Evolutionary conservation across 2,329 filamentous ascomycete genomes (phyloP).

Genomic region (Corniculantispora saksenae): DNA sequence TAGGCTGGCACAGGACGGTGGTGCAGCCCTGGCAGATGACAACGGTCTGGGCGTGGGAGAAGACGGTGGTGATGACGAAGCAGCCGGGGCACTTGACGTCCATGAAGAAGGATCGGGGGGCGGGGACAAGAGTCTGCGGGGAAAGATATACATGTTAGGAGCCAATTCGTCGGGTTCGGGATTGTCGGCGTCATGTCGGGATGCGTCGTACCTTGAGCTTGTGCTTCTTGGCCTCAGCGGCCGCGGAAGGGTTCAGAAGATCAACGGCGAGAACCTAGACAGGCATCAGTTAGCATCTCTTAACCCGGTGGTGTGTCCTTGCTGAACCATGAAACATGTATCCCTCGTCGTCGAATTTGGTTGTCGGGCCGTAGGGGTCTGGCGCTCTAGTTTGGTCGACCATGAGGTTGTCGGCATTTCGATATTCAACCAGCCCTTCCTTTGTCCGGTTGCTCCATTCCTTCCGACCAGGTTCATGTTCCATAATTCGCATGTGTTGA

Average conservation of each 20-base stretch:
- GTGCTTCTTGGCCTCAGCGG: constrained; percentile 99
- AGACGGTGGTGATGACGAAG: constrained; percentile 99
- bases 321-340: constrained; percentile 18
- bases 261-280: constrained; percentile 98
- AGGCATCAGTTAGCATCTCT: constrained; percentile 49
- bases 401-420: neutral
- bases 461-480: constrained; percentile 6
- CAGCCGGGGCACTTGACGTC: constrained; percentile 99
- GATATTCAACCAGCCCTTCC: neutral
- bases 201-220: constrained; percentile 88
- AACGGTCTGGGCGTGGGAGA: constrained; percentile 99
- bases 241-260: constrained; percentile 97
- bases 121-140: constrained; percentile 82
- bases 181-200: constrained; percentile 15
- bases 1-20: constrained; percentile 98
- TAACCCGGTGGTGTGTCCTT: constrained; percentile 14
- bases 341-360: neutral
- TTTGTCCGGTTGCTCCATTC: neutral
- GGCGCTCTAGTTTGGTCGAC: neutral
- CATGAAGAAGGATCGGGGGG: constrained; percentile 99
- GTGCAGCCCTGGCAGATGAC: constrained; percentile 99
- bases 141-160: constrained; percentile 20
- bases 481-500: constrained; percentile 22
- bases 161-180: constrained; percentile 21
- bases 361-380: constrained; percentile 12